Base-by-base conservation (phyloP, 1,139 yeast species). In the Suhomyces wounanorum region DNA sequence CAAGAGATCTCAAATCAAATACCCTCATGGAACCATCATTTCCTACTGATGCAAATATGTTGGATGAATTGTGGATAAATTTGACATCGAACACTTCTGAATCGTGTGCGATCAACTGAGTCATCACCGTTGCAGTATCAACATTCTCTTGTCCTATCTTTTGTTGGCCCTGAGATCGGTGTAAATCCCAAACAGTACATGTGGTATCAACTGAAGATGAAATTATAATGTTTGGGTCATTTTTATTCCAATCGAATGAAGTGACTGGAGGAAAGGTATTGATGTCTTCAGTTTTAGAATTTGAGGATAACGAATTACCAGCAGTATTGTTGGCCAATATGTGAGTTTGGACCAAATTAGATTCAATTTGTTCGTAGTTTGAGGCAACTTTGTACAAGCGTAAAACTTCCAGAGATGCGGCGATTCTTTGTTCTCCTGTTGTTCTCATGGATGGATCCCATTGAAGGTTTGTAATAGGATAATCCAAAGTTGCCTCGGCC, bases 101-200 rank as follows among this genome's bases (percentile, higher is more conserved):
- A 65, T 94, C 99, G 68, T 94, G 99, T 0, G 99, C 99, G 59
- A 94, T 94, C 47, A 94, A 75, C 70, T 94, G 98, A 1, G 99
- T 92, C 63, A 87, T 88, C 18, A 96, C 96, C 26, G 81, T 77
- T n/a, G 89, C 89, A 5, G 79, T 67, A 47, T 77, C 79, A 17
- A 50, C 28, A 17, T 23, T 14, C 9, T 37, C 43, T 52, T 57
- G 37, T 48, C 49, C 17, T 53, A 21, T 21, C 14, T 43, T 47
- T 28, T 23, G 45, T 10, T 36, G 40, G 11, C 59, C 50, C 40
- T 61, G 65, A 3, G 75, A 62, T 31, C 80, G 66, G 55, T 71
- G 77, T 41, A 90, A 70, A 68, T 94, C 98, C 98, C 99, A 94
- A 3, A 91, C 85, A 0, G 98, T 92, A 69, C 99, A 94, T 0